Evolutionary conservation across 2,329 filamentous ascomycete genomes (phyloP).

Genomic region (Penicillium frequentans): DNA sequence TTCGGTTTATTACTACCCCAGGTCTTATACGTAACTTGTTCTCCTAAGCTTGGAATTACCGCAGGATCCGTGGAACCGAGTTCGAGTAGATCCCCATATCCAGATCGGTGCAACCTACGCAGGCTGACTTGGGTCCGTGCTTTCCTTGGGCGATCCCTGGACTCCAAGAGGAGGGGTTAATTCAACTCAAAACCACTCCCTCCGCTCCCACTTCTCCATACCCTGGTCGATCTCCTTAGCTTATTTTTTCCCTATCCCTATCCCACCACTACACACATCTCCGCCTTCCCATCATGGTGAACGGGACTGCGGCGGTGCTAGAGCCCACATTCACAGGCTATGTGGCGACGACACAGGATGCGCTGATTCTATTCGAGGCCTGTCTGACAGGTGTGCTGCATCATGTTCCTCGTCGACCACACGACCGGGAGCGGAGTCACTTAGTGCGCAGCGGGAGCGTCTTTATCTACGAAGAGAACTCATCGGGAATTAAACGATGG

Average conservation of each 20-base stretch:
- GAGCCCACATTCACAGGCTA: constrained; percentile 68
- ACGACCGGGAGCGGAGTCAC: constrained; percentile 75
- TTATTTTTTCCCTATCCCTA: not conserved
- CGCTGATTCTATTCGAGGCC: constrained; percentile 76
- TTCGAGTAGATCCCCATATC: constrained; percentile 24
- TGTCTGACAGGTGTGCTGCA: constrained; percentile 68
- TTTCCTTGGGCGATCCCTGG: constrained; percentile 21
- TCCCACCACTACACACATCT: not conserved
- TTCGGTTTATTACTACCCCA: too few species aligned
- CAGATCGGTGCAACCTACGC: constrained; percentile 25
- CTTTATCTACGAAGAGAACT: constrained; percentile 89
- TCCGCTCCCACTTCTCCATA: constrained; percentile 6
- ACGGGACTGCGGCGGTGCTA: constrained; percentile 50
- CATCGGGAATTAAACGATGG: constrained; percentile 91
- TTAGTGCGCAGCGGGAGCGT: constrained; percentile 82
- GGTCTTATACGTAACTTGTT: not conserved
- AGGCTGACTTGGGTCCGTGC: constrained; percentile 22
- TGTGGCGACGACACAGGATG: constrained; percentile 70
- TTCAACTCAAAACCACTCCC: constrained; percentile 18
- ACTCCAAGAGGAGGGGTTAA: constrained; percentile 22
- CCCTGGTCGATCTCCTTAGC: constrained; percentile 5
- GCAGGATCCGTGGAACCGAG: constrained; percentile 25
- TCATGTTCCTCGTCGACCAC: constrained; percentile 79
- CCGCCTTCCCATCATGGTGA: constrained; percentile 37
- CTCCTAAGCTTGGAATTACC: constrained; percentile 29